Percentiles rank a stretch among this genome's conserved stretches.
These are phyloP conservation scores for Hyaloscypha hepaticicola DNA, from an alignment of 495 filamentous ascomycete genomes.

Conservation along the genomic window DNA sequence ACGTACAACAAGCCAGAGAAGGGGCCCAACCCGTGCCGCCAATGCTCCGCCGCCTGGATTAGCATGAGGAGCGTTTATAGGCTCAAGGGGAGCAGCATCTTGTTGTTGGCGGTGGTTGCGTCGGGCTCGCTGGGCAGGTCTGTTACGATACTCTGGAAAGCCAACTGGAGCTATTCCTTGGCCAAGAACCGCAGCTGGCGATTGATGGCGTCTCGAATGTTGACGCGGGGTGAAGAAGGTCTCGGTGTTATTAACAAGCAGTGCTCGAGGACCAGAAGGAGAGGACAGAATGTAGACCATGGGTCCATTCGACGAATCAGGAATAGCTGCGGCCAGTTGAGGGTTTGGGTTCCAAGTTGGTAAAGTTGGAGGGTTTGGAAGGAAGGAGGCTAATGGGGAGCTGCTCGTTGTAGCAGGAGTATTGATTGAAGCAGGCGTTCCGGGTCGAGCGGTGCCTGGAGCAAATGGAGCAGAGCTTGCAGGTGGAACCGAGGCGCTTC, in stretches of 20 bases:
- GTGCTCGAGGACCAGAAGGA: slow-evolving; percentile 56
- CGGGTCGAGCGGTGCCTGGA: slow-evolving; percentile 5
- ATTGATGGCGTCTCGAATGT: slow-evolving; percentile 22
- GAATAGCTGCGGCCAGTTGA: neutral
- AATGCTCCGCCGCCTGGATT: slow-evolving; percentile 32
- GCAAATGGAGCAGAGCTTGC: slow-evolving; percentile 22
- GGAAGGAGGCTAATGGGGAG: slow-evolving; percentile 17
- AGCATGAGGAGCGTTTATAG: slow-evolving; percentile 20
- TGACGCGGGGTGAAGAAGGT: slow-evolving; percentile 44
- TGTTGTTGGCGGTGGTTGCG: slow-evolving; percentile 26
- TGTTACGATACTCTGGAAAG: slow-evolving; percentile 26
- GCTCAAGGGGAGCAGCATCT: slow-evolving; percentile 5
- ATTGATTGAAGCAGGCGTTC: slow-evolving; percentile 14
- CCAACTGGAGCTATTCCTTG: slow-evolving; percentile 9
- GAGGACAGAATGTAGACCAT: slow-evolving; percentile 63
- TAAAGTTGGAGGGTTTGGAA: neutral
- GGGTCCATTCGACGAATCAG: slow-evolving; percentile 30
- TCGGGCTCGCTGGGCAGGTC: slow-evolving; percentile 27
- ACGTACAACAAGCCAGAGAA: slow-evolving; percentile 76
- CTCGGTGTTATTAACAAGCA: slow-evolving; percentile 51
- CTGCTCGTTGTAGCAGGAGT: slow-evolving; percentile 41
- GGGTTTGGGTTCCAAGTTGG: slow-evolving; percentile 2
- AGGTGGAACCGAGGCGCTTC: slow-evolving; percentile 45
- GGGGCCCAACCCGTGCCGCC: slow-evolving; percentile 52
- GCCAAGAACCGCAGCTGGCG: neutral